Percentiles rank a stretch among this genome's conserved stretches.
These are phyloP conservation scores for Cyberlindnera lachancei DNA, from an alignment of 805 yeast species.

Conservation along the genomic window DNA sequence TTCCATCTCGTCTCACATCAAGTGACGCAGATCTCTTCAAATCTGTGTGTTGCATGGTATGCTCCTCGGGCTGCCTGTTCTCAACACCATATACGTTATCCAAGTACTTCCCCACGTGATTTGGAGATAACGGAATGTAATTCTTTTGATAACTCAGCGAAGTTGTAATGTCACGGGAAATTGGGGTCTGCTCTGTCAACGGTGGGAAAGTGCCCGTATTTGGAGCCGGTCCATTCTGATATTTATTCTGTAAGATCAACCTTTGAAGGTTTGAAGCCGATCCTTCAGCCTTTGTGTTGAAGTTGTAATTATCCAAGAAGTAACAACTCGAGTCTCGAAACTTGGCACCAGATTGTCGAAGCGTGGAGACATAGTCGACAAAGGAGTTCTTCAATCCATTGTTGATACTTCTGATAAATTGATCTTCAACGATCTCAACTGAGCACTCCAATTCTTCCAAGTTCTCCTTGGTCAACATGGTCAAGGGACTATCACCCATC, in stretches of 20 bases:
- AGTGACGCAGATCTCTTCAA: no score
- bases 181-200: constrained; percentile 2
- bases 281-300: constrained; percentile 2
- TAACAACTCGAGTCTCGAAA: constrained; percentile 12
- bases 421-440: constrained; percentile 45
- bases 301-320: constrained; percentile 17
- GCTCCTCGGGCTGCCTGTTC: background rate
- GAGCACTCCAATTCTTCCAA: constrained; percentile 45
- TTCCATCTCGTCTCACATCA: background rate
- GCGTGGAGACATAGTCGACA: constrained; percentile 31
- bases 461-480: constrained; percentile 39
- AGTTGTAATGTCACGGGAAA: constrained; percentile 1
- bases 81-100: constrained; percentile 8
- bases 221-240: constrained; percentile 1
- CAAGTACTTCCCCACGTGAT: constrained; percentile 14
- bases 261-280: constrained; percentile 18
- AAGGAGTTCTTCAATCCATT: constrained; percentile 37
- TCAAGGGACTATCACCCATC: constrained; percentile 37
- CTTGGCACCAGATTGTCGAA: constrained; percentile 13
- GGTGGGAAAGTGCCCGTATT: constrained; percentile 1
- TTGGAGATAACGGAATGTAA: constrained; percentile 13
- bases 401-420: constrained; percentile 39
- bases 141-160: constrained; percentile 5
- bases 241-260: constrained; percentile 19
- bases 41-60: no score